Percentiles rank a stretch among this genome's conserved stretches.
Conservation (phyloP, 2,329 filamentous ascomycete genomes). For the Truncatella angustata region DNA sequence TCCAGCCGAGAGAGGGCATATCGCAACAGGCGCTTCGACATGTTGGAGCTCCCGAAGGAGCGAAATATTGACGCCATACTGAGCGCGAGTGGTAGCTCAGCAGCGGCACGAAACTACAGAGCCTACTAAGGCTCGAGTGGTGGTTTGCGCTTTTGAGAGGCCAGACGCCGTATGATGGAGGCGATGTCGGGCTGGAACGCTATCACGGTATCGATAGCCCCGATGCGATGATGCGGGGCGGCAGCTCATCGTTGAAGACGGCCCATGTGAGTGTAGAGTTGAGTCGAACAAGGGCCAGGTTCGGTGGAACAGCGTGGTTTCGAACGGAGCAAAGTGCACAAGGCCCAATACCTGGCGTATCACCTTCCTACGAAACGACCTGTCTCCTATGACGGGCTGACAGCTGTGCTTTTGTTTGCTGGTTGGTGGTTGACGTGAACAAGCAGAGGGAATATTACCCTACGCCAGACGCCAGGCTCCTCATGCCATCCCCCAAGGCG, state of each 20-base stretch:
- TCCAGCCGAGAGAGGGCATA: conserved; percentile 83
- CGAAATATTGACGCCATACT: conserved; percentile 72
- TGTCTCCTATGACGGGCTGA: not conserved
- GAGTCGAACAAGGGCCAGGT: not conserved
- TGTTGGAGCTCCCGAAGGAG: conserved; percentile 63
- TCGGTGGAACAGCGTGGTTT: not conserved
- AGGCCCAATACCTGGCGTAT: no score
- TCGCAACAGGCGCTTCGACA: conserved; percentile 85
- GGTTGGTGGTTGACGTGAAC: not conserved
- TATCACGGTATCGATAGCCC: conserved; percentile 15
- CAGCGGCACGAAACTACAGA: not conserved
- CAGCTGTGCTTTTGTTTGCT: not conserved
- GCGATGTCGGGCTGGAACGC: conserved; percentile 3
- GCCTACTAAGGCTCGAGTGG: not conserved
- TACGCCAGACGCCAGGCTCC: no score
- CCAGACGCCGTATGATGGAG: not conserved
- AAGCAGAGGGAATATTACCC: not conserved
- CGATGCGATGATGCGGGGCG: conserved; percentile 13
- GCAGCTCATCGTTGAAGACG: conserved; percentile 13
- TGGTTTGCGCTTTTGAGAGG: not conserved
- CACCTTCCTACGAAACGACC: not conserved
- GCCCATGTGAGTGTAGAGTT: not conserved
- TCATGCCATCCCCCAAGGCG: not conserved
- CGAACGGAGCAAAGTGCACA: not conserved
- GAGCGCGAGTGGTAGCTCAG: conserved; percentile 10